These are phyloP conservation scores for Pelargonium australe DNA, from an alignment of 441 rosid genomes.

Conservation along the genomic window DNA sequence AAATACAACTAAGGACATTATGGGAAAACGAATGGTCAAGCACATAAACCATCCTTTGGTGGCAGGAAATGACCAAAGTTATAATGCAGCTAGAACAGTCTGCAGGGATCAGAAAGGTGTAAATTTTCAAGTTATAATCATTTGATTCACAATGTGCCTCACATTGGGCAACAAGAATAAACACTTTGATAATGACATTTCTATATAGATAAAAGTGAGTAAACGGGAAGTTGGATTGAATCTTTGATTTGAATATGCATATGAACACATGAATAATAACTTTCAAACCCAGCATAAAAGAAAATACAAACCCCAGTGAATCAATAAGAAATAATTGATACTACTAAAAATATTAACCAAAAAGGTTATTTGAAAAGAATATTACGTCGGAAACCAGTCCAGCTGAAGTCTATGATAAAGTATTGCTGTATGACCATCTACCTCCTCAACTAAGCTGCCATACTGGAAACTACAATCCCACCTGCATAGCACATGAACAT, in stretches of 20 bases:
- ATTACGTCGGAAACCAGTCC: slow-evolving; percentile 95
- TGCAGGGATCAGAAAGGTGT: background rate
- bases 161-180: background rate
- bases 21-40: background rate
- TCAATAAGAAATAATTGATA: too few relatives aligned
- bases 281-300: too few relatives aligned
- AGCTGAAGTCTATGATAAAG: slow-evolving; percentile 92
- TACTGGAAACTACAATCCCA: slow-evolving; percentile 97
- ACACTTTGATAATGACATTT: background rate
- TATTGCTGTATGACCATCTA: slow-evolving; percentile 98
- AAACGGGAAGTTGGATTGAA: background rate
- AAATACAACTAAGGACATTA: background rate
- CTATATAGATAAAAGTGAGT: background rate
- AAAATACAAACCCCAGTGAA: too few relatives aligned
- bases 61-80: background rate
- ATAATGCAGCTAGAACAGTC: background rate
- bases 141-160: background rate
- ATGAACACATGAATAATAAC: too few relatives aligned
- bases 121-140: background rate
- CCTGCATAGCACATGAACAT: slow-evolving; percentile 43
- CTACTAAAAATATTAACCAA: slow-evolving; percentile 16
- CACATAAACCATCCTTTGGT: background rate
- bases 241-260: too few relatives aligned
- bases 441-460: slow-evolving; percentile 98
- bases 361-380: slow-evolving; percentile 14